phyloP scores from a whole-genome alignment of 2,329 filamentous ascomycete species.

The Trichophaea hybrida region DNA sequence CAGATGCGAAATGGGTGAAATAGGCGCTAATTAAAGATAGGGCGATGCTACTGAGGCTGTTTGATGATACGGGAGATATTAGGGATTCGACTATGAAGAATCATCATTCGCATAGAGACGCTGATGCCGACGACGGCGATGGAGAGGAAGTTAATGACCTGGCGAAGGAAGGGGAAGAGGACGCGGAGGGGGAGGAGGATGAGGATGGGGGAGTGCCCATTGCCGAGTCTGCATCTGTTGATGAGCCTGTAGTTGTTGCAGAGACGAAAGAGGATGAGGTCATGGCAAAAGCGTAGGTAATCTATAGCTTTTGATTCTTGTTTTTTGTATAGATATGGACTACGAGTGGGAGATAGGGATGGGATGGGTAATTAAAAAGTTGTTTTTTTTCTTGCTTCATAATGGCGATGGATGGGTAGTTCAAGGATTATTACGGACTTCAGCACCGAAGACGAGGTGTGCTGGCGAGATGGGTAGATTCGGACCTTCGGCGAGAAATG shows the following conservation, averaged over 20 bases:
- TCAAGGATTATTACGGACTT: no score
- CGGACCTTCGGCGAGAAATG: no score
- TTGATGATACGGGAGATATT: conserved; percentile 73
- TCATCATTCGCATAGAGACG: not conserved
- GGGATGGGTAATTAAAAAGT: no score
- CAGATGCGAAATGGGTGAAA: not conserved
- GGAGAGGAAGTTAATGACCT: conserved; percentile 8
- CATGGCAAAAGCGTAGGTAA: not conserved
- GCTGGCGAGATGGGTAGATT: no score
- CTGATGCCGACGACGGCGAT: conserved; percentile 9
- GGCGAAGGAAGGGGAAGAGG: conserved; percentile 6
- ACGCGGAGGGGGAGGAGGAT: conserved; percentile 2
- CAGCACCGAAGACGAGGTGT: no score
- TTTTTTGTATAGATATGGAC: no score
- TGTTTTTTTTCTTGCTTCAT: no score
- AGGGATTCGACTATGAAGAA: conserved; percentile 52
- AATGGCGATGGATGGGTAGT: no score
- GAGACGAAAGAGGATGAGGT: not conserved
- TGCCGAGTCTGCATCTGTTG: no score
- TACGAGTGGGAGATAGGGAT: no score
- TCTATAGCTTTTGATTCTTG: no score
- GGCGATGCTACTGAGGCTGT: conserved; percentile 81
- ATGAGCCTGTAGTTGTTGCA: no score
- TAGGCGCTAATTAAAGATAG: conserved; percentile 27
- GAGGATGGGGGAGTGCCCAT: not conserved